Evolutionary conservation across 345 rosid species (phyloP).

Genomic region (Odontarrhena argentea): DNA sequence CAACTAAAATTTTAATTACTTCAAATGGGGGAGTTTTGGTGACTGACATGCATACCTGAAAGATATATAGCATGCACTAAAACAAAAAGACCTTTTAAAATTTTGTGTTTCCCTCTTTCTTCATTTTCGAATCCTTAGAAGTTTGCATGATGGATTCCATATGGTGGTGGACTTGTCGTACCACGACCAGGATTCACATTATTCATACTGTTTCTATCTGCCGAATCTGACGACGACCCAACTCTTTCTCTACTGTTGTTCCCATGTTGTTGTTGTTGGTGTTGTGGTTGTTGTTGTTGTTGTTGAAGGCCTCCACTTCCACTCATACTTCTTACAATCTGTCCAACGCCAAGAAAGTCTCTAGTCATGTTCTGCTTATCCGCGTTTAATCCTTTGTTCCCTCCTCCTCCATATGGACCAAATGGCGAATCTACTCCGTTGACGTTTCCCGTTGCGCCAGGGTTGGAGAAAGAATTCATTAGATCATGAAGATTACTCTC

Average conservation of each 20-base stretch:
- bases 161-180: conserved; percentile 44
- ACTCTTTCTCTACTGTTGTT: conserved; percentile 36
- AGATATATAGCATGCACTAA: conserved; percentile 33
- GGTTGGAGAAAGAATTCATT: conserved; percentile 56
- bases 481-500: conserved; percentile 60
- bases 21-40: conserved; percentile 33
- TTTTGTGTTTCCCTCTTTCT: neutral
- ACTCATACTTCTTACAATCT: conserved; percentile 55
- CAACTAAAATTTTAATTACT: conserved; percentile 40
- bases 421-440: conserved; percentile 44
- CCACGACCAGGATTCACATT: conserved; percentile 43
- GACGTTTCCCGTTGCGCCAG: conserved; percentile 39
- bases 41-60: conserved; percentile 42
- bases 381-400: conserved; percentile 33
- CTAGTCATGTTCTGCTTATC: conserved; percentile 60
- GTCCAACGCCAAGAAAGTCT: conserved; percentile 84
- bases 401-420: conserved; percentile 40
- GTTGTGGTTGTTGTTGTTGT: conserved; percentile 32
- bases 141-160: conserved; percentile 43
- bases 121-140: conserved; percentile 22
- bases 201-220: conserved; percentile 43
- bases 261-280: conserved; percentile 33
- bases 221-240: conserved; percentile 50
- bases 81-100: neutral
- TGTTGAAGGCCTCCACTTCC: conserved; percentile 49